phyloP scores from a whole-genome alignment of 2,329 filamentous ascomycete genomes.

The Exophiala dermatitidis region DNA sequence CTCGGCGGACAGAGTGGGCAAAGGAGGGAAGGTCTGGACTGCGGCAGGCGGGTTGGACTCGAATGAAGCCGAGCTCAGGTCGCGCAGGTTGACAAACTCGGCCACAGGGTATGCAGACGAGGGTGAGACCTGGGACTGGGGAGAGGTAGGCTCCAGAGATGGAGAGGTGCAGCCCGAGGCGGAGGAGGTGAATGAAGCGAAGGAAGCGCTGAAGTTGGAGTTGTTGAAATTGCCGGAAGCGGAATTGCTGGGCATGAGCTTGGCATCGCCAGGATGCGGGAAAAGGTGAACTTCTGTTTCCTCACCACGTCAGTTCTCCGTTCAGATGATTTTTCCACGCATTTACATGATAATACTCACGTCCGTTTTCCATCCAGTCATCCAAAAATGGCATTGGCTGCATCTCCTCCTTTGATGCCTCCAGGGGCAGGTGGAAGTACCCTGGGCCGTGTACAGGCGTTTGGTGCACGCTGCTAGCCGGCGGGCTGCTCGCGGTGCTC shows the following conservation, averaged over 20 bases:
- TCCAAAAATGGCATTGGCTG: conserved; percentile 20
- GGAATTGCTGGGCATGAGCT: conserved; percentile 22
- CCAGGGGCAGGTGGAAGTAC: conserved; percentile 26
- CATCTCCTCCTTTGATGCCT: conserved; percentile 25
- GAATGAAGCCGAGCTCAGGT: conserved; percentile 64
- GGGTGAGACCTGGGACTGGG: conserved; percentile 34
- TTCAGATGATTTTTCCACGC: not conserved
- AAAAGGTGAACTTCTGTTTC: conserved; percentile 27
- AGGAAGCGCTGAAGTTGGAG: not conserved
- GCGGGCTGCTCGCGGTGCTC: conserved; percentile 79
- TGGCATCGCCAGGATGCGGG: conserved; percentile 28
- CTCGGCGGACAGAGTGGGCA: conserved; percentile 56
- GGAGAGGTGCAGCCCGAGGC: conserved; percentile 24
- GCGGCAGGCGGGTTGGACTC: conserved; percentile 36
- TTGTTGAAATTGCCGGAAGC: conserved; percentile 2
- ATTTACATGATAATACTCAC: conserved; percentile 19
- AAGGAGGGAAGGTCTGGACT: conserved; percentile 50
- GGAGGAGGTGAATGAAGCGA: conserved; percentile 3
- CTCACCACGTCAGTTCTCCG: conserved; percentile 4
- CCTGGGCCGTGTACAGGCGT: conserved; percentile 24
- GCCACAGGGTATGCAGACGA: conserved; percentile 57
- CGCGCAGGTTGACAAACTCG: conserved; percentile 85
- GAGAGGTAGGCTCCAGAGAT: conserved; percentile 22
- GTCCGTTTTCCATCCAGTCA: conserved; percentile 24
- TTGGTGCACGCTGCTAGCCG: conserved; percentile 53